Evolutionary conservation across 306 rosid genomes (phyloP), one percentile per base, ranked within the genome.

Genomic region (Quercus bicolor): DNA sequence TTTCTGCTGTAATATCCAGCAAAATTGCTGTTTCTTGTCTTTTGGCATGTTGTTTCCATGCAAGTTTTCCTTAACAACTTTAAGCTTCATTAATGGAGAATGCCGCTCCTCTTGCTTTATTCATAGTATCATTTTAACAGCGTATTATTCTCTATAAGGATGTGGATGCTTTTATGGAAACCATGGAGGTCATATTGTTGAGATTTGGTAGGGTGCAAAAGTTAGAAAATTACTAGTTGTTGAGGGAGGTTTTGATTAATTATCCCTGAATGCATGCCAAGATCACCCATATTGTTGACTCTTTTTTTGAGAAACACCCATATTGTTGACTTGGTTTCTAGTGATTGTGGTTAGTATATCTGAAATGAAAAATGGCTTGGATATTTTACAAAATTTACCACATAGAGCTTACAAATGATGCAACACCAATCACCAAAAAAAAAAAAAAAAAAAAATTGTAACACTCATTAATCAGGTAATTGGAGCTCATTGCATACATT

Each of bases 1-100:
- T 77, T 77, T 55, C 69, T 57, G 59, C 51, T 62, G 75, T 82
- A 79, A 83, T 80, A 33, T 83, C 84, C 77, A 79, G 83, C 78
- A 76, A 73, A 55, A 34, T 72, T 79, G 79, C 75, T 68, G 61
- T 56, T 80, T 60, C 74, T 76, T 77, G 81, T 45, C 86, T 81
- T 78, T 61, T 65, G 31, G 53, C 82, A 70, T 88, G 72, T 80
- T 88, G 74, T 88, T 26, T 57, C 28, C 15, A 1, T 20, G 70
- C 56, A 15, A 72, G 29, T 74, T 26, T 68, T 33, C 59, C 60
- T 56, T 18, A 40, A 18, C 56, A 66, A 0, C 29, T 66, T 6
- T 34, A 31, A 66, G 72, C 72, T 66, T 33, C 52, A 34, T 34
- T 64, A 59, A 23, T 23, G 33, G 33, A 21, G 66, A 28, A 62